These are phyloP conservation scores for Bertia moriformis DNA, from an alignment of 2,329 filamentous ascomycete genomes.

Conservation along the genomic window DNA sequence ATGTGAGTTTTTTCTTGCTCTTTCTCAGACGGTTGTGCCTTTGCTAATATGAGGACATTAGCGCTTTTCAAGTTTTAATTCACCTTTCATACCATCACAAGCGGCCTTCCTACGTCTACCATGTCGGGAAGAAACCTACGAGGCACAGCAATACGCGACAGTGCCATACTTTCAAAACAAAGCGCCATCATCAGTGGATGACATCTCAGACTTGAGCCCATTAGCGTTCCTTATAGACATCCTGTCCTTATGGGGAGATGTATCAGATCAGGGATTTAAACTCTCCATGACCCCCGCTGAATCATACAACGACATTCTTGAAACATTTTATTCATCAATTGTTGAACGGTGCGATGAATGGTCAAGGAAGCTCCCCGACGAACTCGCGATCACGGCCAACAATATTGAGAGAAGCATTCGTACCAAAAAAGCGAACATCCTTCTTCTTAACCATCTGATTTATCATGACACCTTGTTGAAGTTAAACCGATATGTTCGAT, in stretches of 20 bases:
- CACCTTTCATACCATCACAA: constrained; percentile 28
- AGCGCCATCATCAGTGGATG: constrained; percentile 11
- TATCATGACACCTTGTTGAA: constrained; percentile 35
- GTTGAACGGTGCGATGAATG: constrained; percentile 13
- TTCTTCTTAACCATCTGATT: constrained; percentile 33
- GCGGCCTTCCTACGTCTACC: constrained; percentile 38
- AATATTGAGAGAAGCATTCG: constrained; percentile 31
- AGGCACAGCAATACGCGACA: constrained; percentile 28
- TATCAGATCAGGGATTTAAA: constrained; percentile 30
- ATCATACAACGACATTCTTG: constrained; percentile 15
- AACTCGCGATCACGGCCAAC: constrained; percentile 25
- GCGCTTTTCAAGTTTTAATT: constrained; percentile 30
- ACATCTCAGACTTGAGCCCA: constrained; percentile 19
- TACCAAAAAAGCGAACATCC: constrained; percentile 28
- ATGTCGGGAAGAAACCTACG: constrained; percentile 32
- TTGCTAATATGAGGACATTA: neutral
- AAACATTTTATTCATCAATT: neutral
- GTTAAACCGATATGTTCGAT: constrained; percentile 30
- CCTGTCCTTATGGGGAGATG: constrained; percentile 36
- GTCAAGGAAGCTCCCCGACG: constrained; percentile 26
- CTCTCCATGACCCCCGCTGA: constrained; percentile 22
- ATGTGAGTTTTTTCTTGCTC: constrained; percentile 11
- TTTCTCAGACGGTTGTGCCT: neutral
- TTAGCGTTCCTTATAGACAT: constrained; percentile 35
- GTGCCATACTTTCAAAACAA: constrained; percentile 33